Evolutionary conservation across 2,329 filamentous ascomycete genomes (phyloP), one percentile per base, ranked within the genome.

Genomic region (Pseudogymnoascus sp.): DNA sequence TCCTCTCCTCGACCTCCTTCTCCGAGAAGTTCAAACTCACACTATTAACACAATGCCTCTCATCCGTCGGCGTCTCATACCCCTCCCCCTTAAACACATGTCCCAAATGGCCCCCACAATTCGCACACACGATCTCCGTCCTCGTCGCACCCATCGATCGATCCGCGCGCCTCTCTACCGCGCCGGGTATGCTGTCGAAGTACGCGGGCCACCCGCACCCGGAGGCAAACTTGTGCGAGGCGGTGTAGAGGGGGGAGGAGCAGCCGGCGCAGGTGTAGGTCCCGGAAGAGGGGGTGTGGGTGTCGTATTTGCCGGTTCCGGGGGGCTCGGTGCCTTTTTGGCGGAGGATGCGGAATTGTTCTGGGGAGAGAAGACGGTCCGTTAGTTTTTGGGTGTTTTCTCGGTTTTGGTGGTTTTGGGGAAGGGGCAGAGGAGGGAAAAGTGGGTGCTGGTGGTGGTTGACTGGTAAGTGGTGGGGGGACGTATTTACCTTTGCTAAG

Each of bases 151-250:
- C 93, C 61, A 92, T 82, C 0, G 86, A 80, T 59, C 77, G 79
- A 75, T 99, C 94, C 67, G 86, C 85, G 71, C 93, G 88, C 66
- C 93, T 82, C 37, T 85, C 90, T 11, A 99, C 91, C 0, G 93
- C 93, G 2, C 92, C 92, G 0, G 94, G 93, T 61, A 99, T 85
- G 68, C 89, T 93, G 76, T 99, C 94, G 74, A 93, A 99, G 77
- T 97, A 99, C 11, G 94, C 94, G 0, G 94, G 94, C 94, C 94
- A 99, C 65, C 94, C 94, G 76, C 94, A 99, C 44, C 92, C 91
- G 16, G 90, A 95, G 76, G 90, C 90, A 83, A 99, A 99, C 76
- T 99, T 99, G 77, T 96, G 92, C 66, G 83, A 83, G 28, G 94
- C 92, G 75, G 87, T 93, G 84, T 99, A 99, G 16, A 99, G 85